Conservation (phyloP, 352 stramenopile genomes). For the Pythium chondricola region DNA sequence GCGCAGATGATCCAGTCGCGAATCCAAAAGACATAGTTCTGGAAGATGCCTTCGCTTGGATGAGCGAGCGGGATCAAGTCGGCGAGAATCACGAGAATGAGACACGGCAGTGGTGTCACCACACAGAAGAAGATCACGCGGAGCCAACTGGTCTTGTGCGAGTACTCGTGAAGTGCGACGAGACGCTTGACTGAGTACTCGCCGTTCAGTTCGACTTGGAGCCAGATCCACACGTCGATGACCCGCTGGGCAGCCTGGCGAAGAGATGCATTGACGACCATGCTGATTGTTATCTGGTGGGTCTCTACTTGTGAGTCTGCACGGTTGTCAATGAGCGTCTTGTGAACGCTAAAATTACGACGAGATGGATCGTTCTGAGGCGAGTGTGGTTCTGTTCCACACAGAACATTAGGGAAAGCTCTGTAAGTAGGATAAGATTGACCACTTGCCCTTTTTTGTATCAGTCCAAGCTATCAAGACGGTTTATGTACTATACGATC, state of each 20-base stretch:
- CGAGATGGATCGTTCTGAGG: no score
- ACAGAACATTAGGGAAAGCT: no score
- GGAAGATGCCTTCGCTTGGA: conserved; percentile 16
- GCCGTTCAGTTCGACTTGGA: conserved; percentile 13
- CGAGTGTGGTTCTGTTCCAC: no score
- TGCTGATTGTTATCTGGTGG: no score
- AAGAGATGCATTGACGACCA: neutral
- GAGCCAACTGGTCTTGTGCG: neutral
- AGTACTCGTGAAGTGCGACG: conserved; percentile 1
- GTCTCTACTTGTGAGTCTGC: no score
- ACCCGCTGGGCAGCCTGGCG: neutral
- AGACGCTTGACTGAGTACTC: conserved; percentile 6
- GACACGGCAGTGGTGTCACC: conserved; percentile 2
- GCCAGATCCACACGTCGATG: conserved; percentile 1
- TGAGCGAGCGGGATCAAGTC: conserved; percentile 1
- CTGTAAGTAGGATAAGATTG: no score
- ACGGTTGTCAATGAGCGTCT: no score
- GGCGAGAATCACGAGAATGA: conserved; percentile 5
- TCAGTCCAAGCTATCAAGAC: no score
- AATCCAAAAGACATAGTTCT: conserved; percentile 31
- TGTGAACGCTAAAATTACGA: no score
- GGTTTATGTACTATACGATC: no score
- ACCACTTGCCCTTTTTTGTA: no score
- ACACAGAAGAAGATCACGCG: conserved; percentile 1
- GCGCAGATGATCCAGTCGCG: conserved; percentile 24